Base-by-base conservation (phyloP, 1,284 basidiomycete genomes). In the Abortiporus biennis region DNA sequence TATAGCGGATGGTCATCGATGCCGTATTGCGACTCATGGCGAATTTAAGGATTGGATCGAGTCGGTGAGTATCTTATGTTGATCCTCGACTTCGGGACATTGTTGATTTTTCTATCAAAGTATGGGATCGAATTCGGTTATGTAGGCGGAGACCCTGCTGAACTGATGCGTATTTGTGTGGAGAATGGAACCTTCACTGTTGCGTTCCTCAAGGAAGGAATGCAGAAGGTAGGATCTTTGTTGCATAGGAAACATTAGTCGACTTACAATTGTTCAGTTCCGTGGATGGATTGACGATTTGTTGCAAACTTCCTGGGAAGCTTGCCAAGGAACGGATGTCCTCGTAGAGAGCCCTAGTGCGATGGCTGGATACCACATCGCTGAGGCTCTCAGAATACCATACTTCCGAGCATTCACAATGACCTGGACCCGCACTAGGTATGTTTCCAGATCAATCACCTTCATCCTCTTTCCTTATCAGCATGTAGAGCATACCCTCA, bases 341-440 rank as follows among this genome's bases (percentile, higher is more conserved):
- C 74, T 99, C 38, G 74, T 99, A 42, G 95, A 99, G 66, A 92
- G 88, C 55, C 95, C 95, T 0, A 93, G 89, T 57, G 92, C 95
- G 4, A 98, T 98, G 86, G 92, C 85, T n/a, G 95, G 95, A n/a
- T 88, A 90, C 47, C 95, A 99, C 55, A 92, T 99, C 41, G 95
- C 95, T 13, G 95, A 99, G 61, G 92, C 91, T 1, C 70, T 99
- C 13, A 73, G 72, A 23, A 92, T 98, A 41, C 95, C 95, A 2
- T 99, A 95, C 63, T 98, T 87, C 66, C 75, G 91, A 52, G 89
- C 90, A 2, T 92, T 93, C 58, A 92, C 90, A 0, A 92, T 92
- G 82, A 82, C 81, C 30, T 88, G 86, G 81, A 78, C 83, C 30
- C 72, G 82, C 39, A 89, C 85, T 33, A 76, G 83, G 83, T 77